Evolutionary conservation across 2,329 filamentous ascomycete species (phyloP).

Genomic region (Fusarium domesticum): DNA sequence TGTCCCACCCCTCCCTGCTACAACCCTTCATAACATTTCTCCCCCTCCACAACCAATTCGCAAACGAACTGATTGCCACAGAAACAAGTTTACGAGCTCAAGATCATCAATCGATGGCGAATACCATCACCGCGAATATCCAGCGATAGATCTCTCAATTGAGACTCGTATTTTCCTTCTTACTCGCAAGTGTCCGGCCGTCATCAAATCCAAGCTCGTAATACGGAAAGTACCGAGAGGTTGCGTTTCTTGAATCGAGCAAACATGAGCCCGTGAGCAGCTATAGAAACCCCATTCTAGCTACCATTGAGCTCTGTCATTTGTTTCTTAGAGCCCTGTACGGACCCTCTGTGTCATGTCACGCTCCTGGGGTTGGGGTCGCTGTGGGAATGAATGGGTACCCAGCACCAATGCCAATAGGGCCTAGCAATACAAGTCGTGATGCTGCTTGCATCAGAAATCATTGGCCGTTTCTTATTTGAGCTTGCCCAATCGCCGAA

Average conservation of each 20-base stretch:
- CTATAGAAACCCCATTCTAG: slow-evolving; percentile 21
- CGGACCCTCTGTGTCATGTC: slow-evolving; percentile 2
- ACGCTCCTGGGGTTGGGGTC: slow-evolving; percentile 3
- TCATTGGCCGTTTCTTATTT: slow-evolving; percentile 4
- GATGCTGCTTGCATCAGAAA: slow-evolving; percentile 24
- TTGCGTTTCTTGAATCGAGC: slow-evolving; percentile 11
- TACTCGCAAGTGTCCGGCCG: not conserved
- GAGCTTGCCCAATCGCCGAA: slow-evolving; percentile 23
- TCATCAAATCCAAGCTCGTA: slow-evolving; percentile 10
- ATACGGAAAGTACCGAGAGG: slow-evolving; percentile 15
- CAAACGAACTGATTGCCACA: not conserved
- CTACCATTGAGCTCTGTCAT: slow-evolving; percentile 14
- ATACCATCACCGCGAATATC: too few relatives aligned
- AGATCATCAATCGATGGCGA: slow-evolving; percentile 1
- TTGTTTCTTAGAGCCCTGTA: slow-evolving; percentile 6
- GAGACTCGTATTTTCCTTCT: too few relatives aligned
- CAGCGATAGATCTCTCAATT: not conserved
- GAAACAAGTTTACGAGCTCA: not conserved
- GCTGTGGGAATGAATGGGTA: slow-evolving; percentile 3
- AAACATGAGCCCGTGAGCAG: slow-evolving; percentile 11
- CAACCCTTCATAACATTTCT: slow-evolving; percentile 1
- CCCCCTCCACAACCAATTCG: slow-evolving; percentile 6
- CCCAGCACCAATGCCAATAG: not conserved
- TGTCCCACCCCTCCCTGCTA: slow-evolving; percentile 11
- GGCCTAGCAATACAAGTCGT: slow-evolving; percentile 3